These are phyloP conservation scores for Pilaira anomala DNA, from an alignment of 192 early-diverging fungal species.

Conservation along the genomic window DNA sequence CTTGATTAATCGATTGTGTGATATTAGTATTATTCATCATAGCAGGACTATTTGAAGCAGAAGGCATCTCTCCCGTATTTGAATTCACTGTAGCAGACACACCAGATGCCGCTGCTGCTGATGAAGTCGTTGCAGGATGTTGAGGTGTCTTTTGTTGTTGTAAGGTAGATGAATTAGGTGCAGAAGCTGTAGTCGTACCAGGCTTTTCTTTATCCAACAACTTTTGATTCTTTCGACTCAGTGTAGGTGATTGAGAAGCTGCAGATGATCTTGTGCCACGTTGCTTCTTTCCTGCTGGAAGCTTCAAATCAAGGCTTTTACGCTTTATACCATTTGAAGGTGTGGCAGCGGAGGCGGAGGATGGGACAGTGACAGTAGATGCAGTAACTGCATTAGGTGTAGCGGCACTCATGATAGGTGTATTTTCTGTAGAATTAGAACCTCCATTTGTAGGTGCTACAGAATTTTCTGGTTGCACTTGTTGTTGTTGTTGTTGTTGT, in stretches of 20 bases:
- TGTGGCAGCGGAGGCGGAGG: constrained; percentile 1
- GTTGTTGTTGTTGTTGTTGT: constrained; percentile 1
- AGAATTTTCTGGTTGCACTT: constrained; percentile 4
- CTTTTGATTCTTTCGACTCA: neutral
- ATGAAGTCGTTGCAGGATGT: neutral
- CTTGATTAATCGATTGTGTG: neutral
- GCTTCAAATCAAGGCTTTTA: constrained; percentile 33
- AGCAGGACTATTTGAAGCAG: neutral
- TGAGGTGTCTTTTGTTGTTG: neutral
- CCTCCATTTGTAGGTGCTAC: constrained; percentile 14
- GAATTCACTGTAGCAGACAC: too few relatives aligned
- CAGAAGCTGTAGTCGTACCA: neutral
- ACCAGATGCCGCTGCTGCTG: too few relatives aligned
- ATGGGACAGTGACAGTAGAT: constrained; percentile 3
- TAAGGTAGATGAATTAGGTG: neutral
- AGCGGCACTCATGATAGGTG: neutral
- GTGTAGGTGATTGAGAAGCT: constrained; percentile 3
- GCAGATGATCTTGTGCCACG: constrained; percentile 9
- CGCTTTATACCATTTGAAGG: constrained; percentile 20
- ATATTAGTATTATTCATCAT: neutral
- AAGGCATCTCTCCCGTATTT: neutral
- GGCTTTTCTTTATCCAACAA: neutral
- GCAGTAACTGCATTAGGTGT: constrained; percentile 22
- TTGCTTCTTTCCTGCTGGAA: constrained; percentile 30
- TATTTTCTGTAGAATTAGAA: neutral